Evolutionary conservation across 2,329 filamentous ascomycete species (phyloP).

Genomic region (Colletotrichum endophyticum): DNA sequence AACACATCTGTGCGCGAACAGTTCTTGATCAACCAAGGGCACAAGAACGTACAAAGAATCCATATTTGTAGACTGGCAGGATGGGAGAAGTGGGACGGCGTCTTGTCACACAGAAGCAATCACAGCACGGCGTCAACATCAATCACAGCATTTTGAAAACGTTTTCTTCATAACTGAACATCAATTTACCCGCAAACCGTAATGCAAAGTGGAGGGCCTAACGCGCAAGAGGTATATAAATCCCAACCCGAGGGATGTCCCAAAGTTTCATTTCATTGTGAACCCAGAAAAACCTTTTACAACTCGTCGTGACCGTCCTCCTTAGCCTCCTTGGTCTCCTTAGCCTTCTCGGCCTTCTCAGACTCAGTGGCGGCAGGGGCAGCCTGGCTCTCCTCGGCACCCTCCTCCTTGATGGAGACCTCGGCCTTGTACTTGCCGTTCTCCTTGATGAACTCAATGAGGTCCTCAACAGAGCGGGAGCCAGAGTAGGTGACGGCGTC

Average conservation of each 20-base stretch:
- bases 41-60: not conserved
- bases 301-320: constrained; percentile 73
- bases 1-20: not conserved
- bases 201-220: constrained; percentile 15
- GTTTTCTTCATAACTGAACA: not conserved
- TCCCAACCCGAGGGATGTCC: constrained; percentile 19
- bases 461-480: constrained; percentile 87
- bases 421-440: constrained; percentile 89
- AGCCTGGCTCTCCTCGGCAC: constrained; percentile 57
- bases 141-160: not conserved
- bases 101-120: not conserved
- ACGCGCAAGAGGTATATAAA: constrained; percentile 26
- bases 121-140: not conserved
- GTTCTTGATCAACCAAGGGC: not conserved
- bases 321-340: constrained; percentile 51
- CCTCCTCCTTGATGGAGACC: constrained; percentile 60
- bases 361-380: constrained; percentile 59
- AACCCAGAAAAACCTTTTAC: constrained; percentile 52
- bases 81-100: not conserved
- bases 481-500: constrained; percentile 87
- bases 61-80: not conserved
- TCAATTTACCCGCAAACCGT: constrained; percentile 19
- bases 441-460: constrained; percentile 91
- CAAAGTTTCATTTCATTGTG: constrained; percentile 18
- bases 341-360: constrained; percentile 33